Evolutionary conservation across 495 filamentous ascomycete species (phyloP).

Genomic region (Articulospora tetracladia): DNA sequence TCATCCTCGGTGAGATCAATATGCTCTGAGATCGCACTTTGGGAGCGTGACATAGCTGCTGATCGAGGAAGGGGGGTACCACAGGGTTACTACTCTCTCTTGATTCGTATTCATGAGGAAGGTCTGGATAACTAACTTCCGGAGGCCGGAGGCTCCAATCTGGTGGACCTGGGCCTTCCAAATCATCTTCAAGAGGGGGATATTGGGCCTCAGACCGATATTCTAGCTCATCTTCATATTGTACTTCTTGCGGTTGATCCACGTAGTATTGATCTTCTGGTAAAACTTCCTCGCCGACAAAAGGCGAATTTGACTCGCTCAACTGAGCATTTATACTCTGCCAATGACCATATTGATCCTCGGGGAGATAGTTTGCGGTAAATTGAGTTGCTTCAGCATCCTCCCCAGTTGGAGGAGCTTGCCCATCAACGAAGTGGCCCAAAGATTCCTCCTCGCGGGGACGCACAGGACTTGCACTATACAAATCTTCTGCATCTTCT

Average conservation of each 20-base stretch:
- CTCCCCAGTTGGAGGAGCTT: conserved; percentile 14
- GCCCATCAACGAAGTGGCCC: neutral
- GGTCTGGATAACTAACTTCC: conserved; percentile 8
- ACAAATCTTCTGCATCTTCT: conserved; percentile 10
- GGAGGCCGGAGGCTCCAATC: conserved; percentile 2
- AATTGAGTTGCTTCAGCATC: neutral
- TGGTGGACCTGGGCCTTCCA: neutral
- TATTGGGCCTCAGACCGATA: neutral
- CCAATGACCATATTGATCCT: conserved; percentile 20
- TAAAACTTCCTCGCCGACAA: neutral
- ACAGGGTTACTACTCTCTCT: neutral
- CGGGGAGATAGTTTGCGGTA: neutral
- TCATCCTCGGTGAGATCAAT: conserved; percentile 34
- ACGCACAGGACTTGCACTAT: conserved; percentile 8
- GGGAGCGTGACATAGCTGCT: conserved; percentile 17
- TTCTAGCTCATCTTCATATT: neutral
- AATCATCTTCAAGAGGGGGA: conserved; percentile 2
- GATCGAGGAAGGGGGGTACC: conserved; percentile 4
- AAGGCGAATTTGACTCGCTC: neutral
- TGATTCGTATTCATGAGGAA: conserved; percentile 14
- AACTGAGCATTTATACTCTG: conserved; percentile 12
- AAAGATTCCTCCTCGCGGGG: neutral
- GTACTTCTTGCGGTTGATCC: neutral
- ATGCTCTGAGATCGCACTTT: conserved; percentile 14
- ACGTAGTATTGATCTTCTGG: neutral